Base-by-base conservation (phyloP, 805 yeast genomes). In the Lachancea waltii region DNA sequence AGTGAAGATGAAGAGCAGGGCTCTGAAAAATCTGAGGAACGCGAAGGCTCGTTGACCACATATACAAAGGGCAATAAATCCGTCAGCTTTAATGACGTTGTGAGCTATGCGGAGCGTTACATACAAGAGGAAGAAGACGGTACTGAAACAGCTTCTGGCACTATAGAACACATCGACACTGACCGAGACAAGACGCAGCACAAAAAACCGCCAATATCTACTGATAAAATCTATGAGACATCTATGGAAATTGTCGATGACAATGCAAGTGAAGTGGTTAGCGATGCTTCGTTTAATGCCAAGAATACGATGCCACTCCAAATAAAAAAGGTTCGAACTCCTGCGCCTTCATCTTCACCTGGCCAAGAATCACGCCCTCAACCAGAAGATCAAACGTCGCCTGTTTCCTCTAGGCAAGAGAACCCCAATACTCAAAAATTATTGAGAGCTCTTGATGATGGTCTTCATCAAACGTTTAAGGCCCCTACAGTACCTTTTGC, bases 181-280 rank as follows among this genome's bases (percentile, higher is more conserved):
- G 48, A 45, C 13, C 45, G 42, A 16, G 54, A 48, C 20, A 49
- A 47, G 18, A 38, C 39, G 3, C 25, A 45, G 43, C 22, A 53
- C 45, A 18, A 48, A 47, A 21, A 38, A 38, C 23, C 25, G 30
- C 25, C 37, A 45, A 29, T 18, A 17, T 39, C 15, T 16, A 48
- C 63, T 33, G 63, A 60, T 28, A 58, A 60, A 38, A 63, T 57
- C 30, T 65, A 66, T 31, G 68, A 65, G 43, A 69, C 65, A 34
- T 62, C 59, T 4, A 45, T 56, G 5, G 42, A 49, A 17, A 43
- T 48, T 16, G 44, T 44, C 10, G 50, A 47, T 27, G 60, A 53
- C 40, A 61, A 60, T 18, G 43, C 46, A 5, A 56, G 55, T 33
- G 63, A 56, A 29, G 55, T 50, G 3, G 58, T 53, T 3, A 58